phyloP scores from a whole-genome alignment of 768 basidiomycete genomes.

The Amyloporia xantha region DNA sequence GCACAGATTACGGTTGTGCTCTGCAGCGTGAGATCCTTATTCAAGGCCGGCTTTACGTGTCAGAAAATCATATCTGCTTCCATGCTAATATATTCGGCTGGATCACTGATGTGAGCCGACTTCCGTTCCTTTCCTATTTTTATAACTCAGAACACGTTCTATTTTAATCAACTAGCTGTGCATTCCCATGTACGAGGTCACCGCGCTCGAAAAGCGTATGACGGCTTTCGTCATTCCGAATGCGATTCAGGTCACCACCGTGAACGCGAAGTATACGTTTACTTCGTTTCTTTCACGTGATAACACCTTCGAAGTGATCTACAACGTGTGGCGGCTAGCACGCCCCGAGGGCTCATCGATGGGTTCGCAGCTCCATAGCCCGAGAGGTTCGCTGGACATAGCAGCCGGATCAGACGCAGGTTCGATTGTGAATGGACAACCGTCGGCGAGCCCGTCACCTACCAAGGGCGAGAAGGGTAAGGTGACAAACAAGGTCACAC shows the following conservation, averaged over 20 bases:
- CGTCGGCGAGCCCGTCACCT: constrained; percentile 2
- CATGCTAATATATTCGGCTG: constrained; percentile 99
- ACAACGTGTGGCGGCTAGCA: constrained; percentile 91
- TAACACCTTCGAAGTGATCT: constrained; percentile 92
- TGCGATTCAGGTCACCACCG: constrained; percentile 85
- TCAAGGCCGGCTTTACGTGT: constrained; percentile 93
- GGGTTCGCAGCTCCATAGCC: constrained; percentile 12
- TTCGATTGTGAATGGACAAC: constrained; percentile 6
- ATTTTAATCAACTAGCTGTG: constrained; percentile 46
- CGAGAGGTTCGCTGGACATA: constrained; percentile 21
- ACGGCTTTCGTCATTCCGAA: constrained; percentile 97
- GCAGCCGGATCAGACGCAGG: constrained; percentile 6
- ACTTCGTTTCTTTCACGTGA: constrained; percentile 96
- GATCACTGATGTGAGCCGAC: constrained; percentile 82
- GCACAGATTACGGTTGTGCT: constrained; percentile 92
- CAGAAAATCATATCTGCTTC: constrained; percentile 99
- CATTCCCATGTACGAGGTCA: constrained; percentile 84
- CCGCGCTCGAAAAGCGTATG: constrained; percentile 90
- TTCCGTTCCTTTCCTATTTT: not conserved
- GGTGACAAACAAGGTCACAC: constrained; percentile 47
- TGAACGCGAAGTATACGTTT: constrained; percentile 82
- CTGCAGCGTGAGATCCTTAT: constrained; percentile 94
- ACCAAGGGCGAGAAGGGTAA: constrained; percentile 14
- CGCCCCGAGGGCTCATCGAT: constrained; percentile 52
- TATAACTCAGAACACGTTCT: no score